Evolutionary conservation across 1,284 basidiomycete species (phyloP).

Genomic region (Limonomyces culmigenus): DNA sequence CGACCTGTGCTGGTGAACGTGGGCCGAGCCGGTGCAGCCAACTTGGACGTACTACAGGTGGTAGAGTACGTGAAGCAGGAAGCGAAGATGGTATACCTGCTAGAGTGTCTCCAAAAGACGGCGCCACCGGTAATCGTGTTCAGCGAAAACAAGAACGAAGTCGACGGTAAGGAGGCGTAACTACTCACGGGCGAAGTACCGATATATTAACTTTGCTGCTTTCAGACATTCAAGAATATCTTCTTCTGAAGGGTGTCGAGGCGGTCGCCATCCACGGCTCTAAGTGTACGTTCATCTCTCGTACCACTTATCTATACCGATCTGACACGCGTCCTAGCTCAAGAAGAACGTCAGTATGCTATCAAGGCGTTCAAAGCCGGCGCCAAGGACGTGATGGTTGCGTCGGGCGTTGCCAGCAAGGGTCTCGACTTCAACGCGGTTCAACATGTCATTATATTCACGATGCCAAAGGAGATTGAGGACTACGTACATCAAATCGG

Average conservation of each 20-base stretch:
- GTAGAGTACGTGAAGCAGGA: conserved; percentile 99
- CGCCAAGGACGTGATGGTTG: conserved; percentile 98
- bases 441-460: conserved; percentile 93
- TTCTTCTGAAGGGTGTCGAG: conserved; percentile 92
- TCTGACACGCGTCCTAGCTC: conserved; percentile 33
- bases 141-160: conserved; percentile 98
- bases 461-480: conserved; percentile 99
- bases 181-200: background rate
- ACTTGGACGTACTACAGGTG: conserved; percentile 91
- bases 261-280: conserved; percentile 98
- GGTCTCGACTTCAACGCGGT: conserved; percentile 98
- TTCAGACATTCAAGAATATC: conserved; percentile 95
- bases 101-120: conserved; percentile 97
- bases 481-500: conserved; percentile 98
- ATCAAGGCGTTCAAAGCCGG: conserved; percentile 96
- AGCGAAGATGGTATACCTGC: conserved; percentile 96
- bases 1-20: conserved; percentile 92
- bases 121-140: conserved; percentile 97
- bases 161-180: conserved; percentile 59
- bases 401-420: conserved; percentile 93
- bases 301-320: conserved; percentile 1
- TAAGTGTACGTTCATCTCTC: conserved; percentile 47
- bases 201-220: background rate
- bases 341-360: conserved; percentile 98
- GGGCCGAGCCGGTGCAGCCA: conserved; percentile 94